Conservation (phyloP, 148 eudicot species). For the Vaccinium corymbosum region DNA sequence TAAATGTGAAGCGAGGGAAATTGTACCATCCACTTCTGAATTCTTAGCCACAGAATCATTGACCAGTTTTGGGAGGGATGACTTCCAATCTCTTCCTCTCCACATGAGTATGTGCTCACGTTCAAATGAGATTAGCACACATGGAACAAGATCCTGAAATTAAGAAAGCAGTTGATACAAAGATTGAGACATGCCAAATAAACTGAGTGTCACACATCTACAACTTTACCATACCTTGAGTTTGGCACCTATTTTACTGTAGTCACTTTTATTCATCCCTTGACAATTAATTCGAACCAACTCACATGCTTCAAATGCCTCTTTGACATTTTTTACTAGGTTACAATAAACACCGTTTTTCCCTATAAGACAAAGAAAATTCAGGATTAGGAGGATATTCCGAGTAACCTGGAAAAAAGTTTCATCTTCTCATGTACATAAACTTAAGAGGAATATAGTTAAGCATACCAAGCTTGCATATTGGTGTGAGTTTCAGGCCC, state of each 20-base stretch:
- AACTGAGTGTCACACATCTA: not conserved
- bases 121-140: slow-evolving; percentile 84
- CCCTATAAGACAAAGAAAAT: slow-evolving; percentile 35
- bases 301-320: slow-evolving; percentile 97
- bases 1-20: slow-evolving; percentile 21
- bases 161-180: slow-evolving; percentile 5
- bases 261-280: slow-evolving; percentile 85
- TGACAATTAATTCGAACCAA: slow-evolving; percentile 78
- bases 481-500: slow-evolving; percentile 72
- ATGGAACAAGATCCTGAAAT: slow-evolving; percentile 87
- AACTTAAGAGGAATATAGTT: not conserved
- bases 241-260: slow-evolving; percentile 82
- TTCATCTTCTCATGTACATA: slow-evolving; percentile 1
- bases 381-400: not conserved
- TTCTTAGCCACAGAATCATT: slow-evolving; percentile 22
- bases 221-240: slow-evolving; percentile 58
- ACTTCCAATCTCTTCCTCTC: slow-evolving; percentile 90
- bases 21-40: slow-evolving; percentile 26
- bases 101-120: slow-evolving; percentile 84
- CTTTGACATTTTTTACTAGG: slow-evolving; percentile 60
- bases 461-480: slow-evolving; percentile 84
- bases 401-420: not conserved
- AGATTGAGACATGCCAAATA: not conserved
- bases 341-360: slow-evolving; percentile 78
- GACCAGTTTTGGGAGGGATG: slow-evolving; percentile 34